Evolutionary conservation across 164 flowering plant genomes (phyloP), one percentile per base, ranked within the genome.

Genomic region (Nymphaea colorata): DNA sequence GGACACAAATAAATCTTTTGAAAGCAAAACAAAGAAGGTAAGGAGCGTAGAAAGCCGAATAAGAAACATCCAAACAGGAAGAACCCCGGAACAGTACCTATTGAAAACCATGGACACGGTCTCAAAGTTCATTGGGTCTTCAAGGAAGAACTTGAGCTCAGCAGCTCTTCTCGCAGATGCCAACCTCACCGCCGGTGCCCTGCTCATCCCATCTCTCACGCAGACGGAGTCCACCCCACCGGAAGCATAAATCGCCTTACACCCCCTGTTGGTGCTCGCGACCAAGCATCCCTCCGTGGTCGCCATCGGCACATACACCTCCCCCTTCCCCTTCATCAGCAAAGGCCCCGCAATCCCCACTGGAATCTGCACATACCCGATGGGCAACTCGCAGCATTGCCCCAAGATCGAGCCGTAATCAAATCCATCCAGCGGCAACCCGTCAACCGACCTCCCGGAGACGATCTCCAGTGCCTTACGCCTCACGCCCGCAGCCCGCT

Each of bases 351-450:
- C 95, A 4, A 93, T 77, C 42, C 98, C 98, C 44, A 93, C 95
- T n/a, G 98, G 98, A 62, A 93, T 88, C 85, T 93, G 98, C 12
- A 93, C 88, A 67, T 81, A 88, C 2, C 98, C 98, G 12, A 93
- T 84, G 5, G 96, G 96, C 95, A 90, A 86, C 78, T 93, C 96
- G 66, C 98, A 93, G 73, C 98, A 93, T 78, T 91, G 97, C 69
- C 96, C 96, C 66, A 93, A 68, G 41, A 93, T 89, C 18, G 94
- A 85, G 43, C 81, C 86, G 75, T 93, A 93, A 70, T 93, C 94
- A 41, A 93, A 90, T 16, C 93, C 96, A 1, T 87, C 93, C 55
- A 85, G 64, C 5, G 93, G 93, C 67, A 93, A 64, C 0, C 93
- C 98, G 5, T 61, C 65, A 3, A 93, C 72, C 11, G 91, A 82